A percentile compares a stretch with the other conserved stretches of the same genome.
These are phyloP conservation scores for Handroanthus guayacan DNA, from an alignment of 257 asterid species.

Conservation along the genomic window DNA sequence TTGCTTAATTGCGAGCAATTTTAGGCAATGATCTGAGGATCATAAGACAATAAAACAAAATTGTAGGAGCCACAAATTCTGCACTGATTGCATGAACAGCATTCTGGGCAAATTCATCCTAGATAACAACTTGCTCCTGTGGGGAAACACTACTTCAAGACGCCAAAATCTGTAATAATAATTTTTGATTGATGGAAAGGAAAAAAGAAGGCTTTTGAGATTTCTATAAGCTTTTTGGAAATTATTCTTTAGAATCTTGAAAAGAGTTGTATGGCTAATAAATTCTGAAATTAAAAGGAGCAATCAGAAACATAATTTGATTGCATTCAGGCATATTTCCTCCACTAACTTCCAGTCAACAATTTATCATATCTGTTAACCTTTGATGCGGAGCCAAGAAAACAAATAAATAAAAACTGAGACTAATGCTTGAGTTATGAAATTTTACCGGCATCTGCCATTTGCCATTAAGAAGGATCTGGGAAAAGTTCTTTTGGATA, in stretches of 20 bases:
- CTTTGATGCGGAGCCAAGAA: too few species aligned
- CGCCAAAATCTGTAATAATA: not conserved
- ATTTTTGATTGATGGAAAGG: not conserved
- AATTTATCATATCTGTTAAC: too few species aligned
- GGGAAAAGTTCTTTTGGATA: conserved; percentile 5
- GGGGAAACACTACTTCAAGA: not conserved
- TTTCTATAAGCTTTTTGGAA: too few species aligned
- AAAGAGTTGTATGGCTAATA: not conserved
- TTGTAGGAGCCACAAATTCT: not conserved
- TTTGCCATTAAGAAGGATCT: not conserved
- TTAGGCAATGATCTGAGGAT: not conserved
- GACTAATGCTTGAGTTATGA: not conserved
- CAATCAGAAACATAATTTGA: too few species aligned
- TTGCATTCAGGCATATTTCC: too few species aligned
- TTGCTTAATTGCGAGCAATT: not conserved
- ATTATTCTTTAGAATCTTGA: not conserved
- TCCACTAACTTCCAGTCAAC: too few species aligned
- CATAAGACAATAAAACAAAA: not conserved
- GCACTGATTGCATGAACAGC: not conserved
- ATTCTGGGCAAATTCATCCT: not conserved
- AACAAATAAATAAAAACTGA: not conserved
- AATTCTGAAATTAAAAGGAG: not conserved
- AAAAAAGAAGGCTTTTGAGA: not conserved
- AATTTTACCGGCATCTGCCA: not conserved
- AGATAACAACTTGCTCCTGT: not conserved